Percentiles rank a stretch among this genome's conserved stretches.
These are phyloP conservation scores for Citrus reticulata DNA, from an alignment of 345 rosid species.

Conservation along the genomic window DNA sequence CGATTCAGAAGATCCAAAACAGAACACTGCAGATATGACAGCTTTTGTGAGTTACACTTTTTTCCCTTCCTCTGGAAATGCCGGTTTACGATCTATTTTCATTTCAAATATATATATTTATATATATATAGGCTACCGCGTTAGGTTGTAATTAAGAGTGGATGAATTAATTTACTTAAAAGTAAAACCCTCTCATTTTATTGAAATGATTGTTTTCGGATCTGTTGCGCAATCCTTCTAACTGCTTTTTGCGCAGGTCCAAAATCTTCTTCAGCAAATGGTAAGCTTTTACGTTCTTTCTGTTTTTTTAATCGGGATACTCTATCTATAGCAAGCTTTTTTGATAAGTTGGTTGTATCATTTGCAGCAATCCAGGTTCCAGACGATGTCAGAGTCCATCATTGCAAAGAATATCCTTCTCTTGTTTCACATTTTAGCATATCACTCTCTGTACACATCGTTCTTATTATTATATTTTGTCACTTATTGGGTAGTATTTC, in stretches of 20 bases:
- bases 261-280: conserved; percentile 91
- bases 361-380: conserved; percentile 88
- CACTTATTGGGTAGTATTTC: not conserved
- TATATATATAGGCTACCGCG: not conserved
- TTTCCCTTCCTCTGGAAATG: not conserved
- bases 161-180: not conserved
- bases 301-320: conserved; percentile 4
- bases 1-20: conserved; percentile 48
- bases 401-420: conserved; percentile 91
- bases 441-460: not conserved
- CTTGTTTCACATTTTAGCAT: not conserved
- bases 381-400: conserved; percentile 88
- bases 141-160: not conserved
- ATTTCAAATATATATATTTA: not conserved
- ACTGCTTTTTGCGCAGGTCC: conserved; percentile 48
- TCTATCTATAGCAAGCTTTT: conserved; percentile 3
- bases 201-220: not conserved
- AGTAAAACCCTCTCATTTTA: not conserved
- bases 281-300: conserved; percentile 29
- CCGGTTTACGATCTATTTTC: not conserved
- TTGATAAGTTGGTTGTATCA: not conserved
- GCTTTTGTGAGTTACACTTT: conserved; percentile 42
- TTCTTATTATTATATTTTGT: not conserved
- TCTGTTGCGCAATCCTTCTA: conserved; percentile 9
- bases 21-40: conserved; percentile 58